Evolutionary conservation across 2,329 filamentous ascomycete species (phyloP), one percentile per base, ranked within the genome.

Genomic region (Orbilia blumenaviensis): DNA sequence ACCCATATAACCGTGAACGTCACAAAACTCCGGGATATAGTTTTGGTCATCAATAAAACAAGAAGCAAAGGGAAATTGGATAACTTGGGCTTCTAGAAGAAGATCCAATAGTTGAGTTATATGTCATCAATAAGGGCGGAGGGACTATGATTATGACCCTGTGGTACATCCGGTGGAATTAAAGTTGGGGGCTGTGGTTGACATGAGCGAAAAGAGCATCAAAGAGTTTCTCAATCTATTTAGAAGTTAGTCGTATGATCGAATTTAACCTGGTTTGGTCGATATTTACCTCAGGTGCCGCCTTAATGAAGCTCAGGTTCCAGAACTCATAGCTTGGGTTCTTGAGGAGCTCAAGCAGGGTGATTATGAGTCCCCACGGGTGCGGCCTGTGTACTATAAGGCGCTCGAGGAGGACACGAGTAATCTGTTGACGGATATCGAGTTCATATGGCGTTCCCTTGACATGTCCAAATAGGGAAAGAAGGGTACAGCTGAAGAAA

Each of bases 301-400:
- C 88, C 85, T 97, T 96, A 84, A 98, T 92, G 81, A 96, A 97
- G 25, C 92, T 92, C 79, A 97, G 86, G 60, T 95, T 92, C 85
- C 96, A 98, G 86, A 99, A 96, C 81, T 89, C 89, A 83, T 94
- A 96, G 81, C 90, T 92, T 64, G 92, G 90, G 82, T 96, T 97
- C 86, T 96, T 96, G 79, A 96, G 86, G 69, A 99, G 87, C 84
- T 98, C 95, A 78, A 95, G 85, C 77, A 96, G 87, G 36, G 93
- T 94, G 78, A 94, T 90, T 82, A 97, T 90, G 46, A 99, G 85
- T 10, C 96, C 96, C 94, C 94, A 98, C 16, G 96, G 94, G 82
- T 98, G 94, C 62, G 94, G 94, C 84, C 94, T 93, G 82, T 92
- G 93, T 21, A 93, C 91, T 74, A 96, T 88, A 52, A 97, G 86